These are phyloP conservation scores for Baorangia bicolor DNA, from an alignment of 768 basidiomycete species.

Conservation along the genomic window DNA sequence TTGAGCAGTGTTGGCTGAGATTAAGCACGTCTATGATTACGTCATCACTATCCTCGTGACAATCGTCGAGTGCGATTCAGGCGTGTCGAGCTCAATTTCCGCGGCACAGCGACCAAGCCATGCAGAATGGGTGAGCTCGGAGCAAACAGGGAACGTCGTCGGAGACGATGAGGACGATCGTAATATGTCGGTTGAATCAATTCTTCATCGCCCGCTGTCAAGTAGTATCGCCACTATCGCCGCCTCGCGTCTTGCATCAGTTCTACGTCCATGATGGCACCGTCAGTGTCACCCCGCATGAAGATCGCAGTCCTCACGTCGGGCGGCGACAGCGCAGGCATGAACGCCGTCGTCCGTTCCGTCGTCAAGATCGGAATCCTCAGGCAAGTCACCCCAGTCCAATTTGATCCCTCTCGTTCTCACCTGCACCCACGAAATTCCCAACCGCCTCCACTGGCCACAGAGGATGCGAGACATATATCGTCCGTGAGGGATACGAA, in stretches of 20 bases:
- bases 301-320: conserved; percentile 94
- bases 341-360: conserved; percentile 93
- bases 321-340: conserved; percentile 97
- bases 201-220: background rate
- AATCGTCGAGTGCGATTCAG: background rate
- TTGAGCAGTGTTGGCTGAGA: background rate
- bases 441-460: background rate
- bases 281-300: conserved; percentile 40
- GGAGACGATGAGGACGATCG: background rate
- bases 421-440: background rate
- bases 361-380: conserved; percentile 92
- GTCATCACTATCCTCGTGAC: conserved; percentile 8
- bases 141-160: background rate
- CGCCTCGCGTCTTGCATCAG: background rate
- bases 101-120: background rate
- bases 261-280: background rate
- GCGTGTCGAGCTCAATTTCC: conserved; percentile 1
- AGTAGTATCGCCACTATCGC: background rate
- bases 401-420: background rate
- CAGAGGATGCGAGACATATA: conserved; percentile 91
- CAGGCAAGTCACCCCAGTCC: conserved; percentile 50
- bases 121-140: background rate
- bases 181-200: background rate
- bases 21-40: conserved; percentile 4
- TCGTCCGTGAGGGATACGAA: conserved; percentile 98